Evolutionary conservation across 2,329 filamentous ascomycete species (phyloP).

Genomic region (Scolecobasidium constrictum): DNA sequence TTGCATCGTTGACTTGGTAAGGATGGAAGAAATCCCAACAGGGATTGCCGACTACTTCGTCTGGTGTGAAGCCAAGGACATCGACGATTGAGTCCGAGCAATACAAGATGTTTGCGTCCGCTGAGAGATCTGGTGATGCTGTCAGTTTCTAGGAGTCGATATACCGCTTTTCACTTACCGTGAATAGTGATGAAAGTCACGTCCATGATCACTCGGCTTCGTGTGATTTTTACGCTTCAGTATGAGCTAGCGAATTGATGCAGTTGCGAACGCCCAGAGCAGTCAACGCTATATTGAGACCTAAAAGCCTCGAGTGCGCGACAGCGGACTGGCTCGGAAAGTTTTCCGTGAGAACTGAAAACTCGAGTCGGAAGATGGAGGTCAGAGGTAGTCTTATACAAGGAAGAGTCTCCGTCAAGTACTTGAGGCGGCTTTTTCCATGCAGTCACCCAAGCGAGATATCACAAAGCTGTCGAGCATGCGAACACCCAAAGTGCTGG

Average conservation of each 20-base stretch:
- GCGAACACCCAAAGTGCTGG: too few relatives aligned
- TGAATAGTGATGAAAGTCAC: constrained; percentile 89
- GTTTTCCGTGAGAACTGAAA: background rate
- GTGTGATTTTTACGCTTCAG: background rate
- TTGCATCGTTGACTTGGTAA: constrained; percentile 66
- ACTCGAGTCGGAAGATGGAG: background rate
- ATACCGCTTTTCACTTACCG: constrained; percentile 31
- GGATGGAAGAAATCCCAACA: constrained; percentile 82
- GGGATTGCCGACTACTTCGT: constrained; percentile 64
- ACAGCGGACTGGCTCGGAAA: background rate
- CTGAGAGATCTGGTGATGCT: constrained; percentile 53
- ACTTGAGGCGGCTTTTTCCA: too few relatives aligned
- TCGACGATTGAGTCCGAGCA: constrained; percentile 75
- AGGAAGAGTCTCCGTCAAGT: too few relatives aligned
- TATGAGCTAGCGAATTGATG: background rate
- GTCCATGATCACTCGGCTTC: constrained; percentile 41
- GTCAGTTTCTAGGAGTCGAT: background rate
- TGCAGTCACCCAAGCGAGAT: too few relatives aligned
- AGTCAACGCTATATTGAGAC: background rate
- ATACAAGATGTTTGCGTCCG: constrained; percentile 70
- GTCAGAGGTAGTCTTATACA: background rate
- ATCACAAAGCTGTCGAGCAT: too few relatives aligned
- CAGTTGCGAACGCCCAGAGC: constrained; percentile 3
- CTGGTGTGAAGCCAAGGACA: constrained; percentile 68
- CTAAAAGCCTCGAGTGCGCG: background rate